Percentiles rank a stretch among this genome's conserved stretches.
Evolutionary conservation across 2,329 filamentous ascomycete species (phyloP).

Genomic region (Cadophora sp.): DNA sequence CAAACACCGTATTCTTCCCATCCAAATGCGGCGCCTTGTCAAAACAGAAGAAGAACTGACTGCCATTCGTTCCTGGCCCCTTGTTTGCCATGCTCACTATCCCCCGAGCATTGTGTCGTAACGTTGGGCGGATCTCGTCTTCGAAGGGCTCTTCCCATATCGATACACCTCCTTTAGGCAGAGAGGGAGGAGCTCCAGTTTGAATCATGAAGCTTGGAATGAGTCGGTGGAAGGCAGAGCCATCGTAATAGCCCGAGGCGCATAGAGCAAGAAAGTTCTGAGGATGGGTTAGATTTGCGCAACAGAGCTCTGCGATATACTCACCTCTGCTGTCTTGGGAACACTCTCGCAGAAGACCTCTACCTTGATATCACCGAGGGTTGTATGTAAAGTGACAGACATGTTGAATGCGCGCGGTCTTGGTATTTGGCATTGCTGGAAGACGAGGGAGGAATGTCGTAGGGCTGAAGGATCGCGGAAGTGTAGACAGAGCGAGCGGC

Average conservation of each 20-base stretch:
- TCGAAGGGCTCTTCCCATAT: slow-evolving; percentile 79
- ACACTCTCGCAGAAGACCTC: slow-evolving; percentile 96
- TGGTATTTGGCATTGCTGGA: slow-evolving; percentile 26
- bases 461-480: slow-evolving; percentile 5
- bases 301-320: slow-evolving; percentile 31
- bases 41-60: slow-evolving; percentile 83
- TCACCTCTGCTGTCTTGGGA: slow-evolving; percentile 86
- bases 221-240: slow-evolving; percentile 78
- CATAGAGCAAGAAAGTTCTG: slow-evolving; percentile 89
- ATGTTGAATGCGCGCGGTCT: slow-evolving; percentile 48
- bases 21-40: slow-evolving; percentile 82
- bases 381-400: slow-evolving; percentile 83
- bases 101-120: slow-evolving; percentile 72
- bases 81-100: slow-evolving; percentile 82
- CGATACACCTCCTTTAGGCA: slow-evolving; percentile 72
- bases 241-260: slow-evolving; percentile 78
- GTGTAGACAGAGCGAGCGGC: slow-evolving; percentile 12
- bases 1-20: slow-evolving; percentile 85
- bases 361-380: slow-evolving; percentile 88
- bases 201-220: slow-evolving; percentile 85
- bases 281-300: slow-evolving; percentile 28
- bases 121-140: slow-evolving; percentile 77
- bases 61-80: slow-evolving; percentile 75
- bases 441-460: neutral
- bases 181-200: slow-evolving; percentile 68